These are phyloP conservation scores for Elymus sibiricus DNA, from an alignment of 176 grass and related monocot genomes.

Conservation along the genomic window DNA sequence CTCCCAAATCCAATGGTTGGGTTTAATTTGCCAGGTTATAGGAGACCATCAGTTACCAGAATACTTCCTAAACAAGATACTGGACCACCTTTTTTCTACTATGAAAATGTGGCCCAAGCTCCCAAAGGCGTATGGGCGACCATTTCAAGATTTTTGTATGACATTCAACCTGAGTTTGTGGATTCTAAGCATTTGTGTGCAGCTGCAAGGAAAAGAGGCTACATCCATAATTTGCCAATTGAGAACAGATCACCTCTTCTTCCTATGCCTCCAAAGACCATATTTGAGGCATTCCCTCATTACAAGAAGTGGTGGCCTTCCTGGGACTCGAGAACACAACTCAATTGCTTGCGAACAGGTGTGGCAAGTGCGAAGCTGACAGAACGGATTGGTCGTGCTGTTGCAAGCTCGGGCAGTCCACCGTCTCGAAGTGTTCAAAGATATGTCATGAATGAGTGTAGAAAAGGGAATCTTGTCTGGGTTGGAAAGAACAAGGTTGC, in stretches of 20 bases:
- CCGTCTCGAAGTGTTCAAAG: constrained; percentile 45
- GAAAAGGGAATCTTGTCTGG: constrained; percentile 80
- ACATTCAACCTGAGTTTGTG: constrained; percentile 64
- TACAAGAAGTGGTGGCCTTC: constrained; percentile 62
- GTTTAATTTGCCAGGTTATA: constrained; percentile 45
- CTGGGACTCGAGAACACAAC: constrained; percentile 69
- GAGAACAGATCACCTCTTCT: constrained; percentile 50
- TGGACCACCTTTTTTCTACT: constrained; percentile 80
- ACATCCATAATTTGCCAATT: constrained; percentile 75
- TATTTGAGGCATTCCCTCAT: constrained; percentile 53
- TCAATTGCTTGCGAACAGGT: constrained; percentile 88
- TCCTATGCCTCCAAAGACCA: constrained; percentile 63
- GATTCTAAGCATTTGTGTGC: constrained; percentile 81
- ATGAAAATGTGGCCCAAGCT: constrained; percentile 73
- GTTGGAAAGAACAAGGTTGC: constrained; percentile 74
- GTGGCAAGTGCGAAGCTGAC: constrained; percentile 44
- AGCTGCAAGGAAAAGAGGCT: constrained; percentile 65
- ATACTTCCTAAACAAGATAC: constrained; percentile 30
- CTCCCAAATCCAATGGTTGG: constrained; percentile 69
- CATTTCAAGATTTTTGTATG: constrained; percentile 69
- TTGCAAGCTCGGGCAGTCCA: constrained; percentile 23
- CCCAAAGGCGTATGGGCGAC: constrained; percentile 69
- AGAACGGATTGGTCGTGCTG: constrained; percentile 38
- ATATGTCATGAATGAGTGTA: constrained; percentile 56
- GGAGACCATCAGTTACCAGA: constrained; percentile 3